These are phyloP conservation scores for Chamaecyparis obtusa DNA, from an alignment of 75 land plant species.

Conservation along the genomic window DNA sequence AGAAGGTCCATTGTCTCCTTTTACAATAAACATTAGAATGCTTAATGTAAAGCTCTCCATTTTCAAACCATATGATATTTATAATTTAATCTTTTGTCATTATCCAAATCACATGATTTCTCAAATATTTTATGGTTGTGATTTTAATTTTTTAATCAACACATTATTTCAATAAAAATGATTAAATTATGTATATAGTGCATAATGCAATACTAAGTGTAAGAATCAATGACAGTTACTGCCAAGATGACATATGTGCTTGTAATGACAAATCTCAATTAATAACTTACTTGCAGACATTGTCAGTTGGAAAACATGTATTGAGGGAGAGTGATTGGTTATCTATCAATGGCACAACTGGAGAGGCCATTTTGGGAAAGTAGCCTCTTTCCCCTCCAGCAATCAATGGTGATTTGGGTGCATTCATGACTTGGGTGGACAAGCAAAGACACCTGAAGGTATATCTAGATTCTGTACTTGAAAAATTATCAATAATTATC, in stretches of 20 bases:
- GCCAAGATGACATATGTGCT: no score
- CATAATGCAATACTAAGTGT: not conserved
- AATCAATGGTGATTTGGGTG: conserved; percentile 81
- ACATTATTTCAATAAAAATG: not conserved
- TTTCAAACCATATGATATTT: not conserved
- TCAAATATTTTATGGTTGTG: not conserved
- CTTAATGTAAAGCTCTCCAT: not conserved
- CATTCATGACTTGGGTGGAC: conserved; percentile 96
- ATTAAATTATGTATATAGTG: not conserved
- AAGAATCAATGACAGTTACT: not conserved
- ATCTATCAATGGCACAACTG: conserved; percentile 93
- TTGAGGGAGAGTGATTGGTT: conserved; percentile 91
- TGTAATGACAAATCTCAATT: not conserved
- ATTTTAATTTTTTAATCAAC: not conserved
- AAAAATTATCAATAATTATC: not conserved
- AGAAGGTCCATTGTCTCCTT: conserved; percentile 51
- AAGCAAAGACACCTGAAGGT: conserved; percentile 77
- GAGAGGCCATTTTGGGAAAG: conserved; percentile 93
- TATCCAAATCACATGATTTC: not conserved
- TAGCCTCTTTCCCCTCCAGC: conserved; percentile 92
- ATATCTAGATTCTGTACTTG: not conserved
- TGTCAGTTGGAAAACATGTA: conserved; percentile 50
- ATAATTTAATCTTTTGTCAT: not conserved
- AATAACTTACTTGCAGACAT: conserved; percentile 40
- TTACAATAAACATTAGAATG: not conserved